Base-by-base conservation (phyloP, 371 early-diverging fungal species). In the Mortierella sp. region DNA sequence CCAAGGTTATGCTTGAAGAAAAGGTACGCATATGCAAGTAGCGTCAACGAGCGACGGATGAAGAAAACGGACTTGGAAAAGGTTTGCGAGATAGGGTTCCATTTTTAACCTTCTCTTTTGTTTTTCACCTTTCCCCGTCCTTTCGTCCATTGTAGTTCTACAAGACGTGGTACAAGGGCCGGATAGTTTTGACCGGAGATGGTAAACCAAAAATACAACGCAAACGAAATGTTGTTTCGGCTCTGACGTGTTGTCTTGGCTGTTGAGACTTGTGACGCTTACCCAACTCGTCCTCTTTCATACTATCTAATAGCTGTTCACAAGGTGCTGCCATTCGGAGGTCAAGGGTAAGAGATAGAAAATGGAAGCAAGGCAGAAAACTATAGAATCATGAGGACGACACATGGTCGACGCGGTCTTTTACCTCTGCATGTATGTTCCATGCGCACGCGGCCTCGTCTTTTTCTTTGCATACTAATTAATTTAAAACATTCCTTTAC, bases 1-100 rank as follows among this genome's bases (percentile, higher is more conserved):
- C 75, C n/a, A 72, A 72, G 24, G 80, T 80, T 64, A 76, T 75
- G 70, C 58, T 80, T 26, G 80, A 80, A 44, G 80, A 80, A 48
- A 71, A 73, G 55, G 77, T 70, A 76, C 68, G 7, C 2, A 14
- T 6, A 55, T 8, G 41, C 29, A 22, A n/a, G n/a, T n/a, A n/a
- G n/a, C n/a, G n/a, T n/a, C n/a, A n/a, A n/a, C n/a, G n/a, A n/a
- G n/a, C 22, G 39, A 34, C 29, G 4, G 16, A 61, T 7, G 1
- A 16, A 22, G 7, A 9, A 31, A 4, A 37, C 37, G 22, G 61
- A 61, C 61, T 61, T 61, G 61, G 34, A 37, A 37, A n/a, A n/a
- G n/a, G n/a, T 22, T 22, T n/a, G 34, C 2, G 22, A n/a, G 39
- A 19, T 5, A 4, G 24, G 31, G 22, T 4, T 40, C 48, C 41